These are phyloP conservation scores for Backusella macrospora DNA, from an alignment of 192 early-diverging fungal genomes.

Conservation along the genomic window DNA sequence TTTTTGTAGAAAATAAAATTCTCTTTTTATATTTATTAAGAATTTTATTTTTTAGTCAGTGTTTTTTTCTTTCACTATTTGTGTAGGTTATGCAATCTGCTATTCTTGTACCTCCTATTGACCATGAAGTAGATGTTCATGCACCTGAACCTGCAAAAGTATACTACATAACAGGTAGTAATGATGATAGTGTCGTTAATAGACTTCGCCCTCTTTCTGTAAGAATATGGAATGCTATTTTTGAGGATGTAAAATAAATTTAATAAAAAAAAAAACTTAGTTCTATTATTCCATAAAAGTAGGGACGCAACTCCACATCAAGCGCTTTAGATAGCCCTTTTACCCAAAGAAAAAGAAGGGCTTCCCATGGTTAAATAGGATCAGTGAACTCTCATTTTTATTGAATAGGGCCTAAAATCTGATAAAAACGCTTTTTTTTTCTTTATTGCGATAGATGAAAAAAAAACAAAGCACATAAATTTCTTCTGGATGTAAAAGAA, in stretches of 20 bases:
- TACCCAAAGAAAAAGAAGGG: conserved; percentile 22
- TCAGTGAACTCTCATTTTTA: not conserved
- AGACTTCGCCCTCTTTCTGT: conserved; percentile 24
- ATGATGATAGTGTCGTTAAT: conserved; percentile 13
- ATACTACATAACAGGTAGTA: conserved; percentile 35
- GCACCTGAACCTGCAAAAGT: conserved; percentile 34
- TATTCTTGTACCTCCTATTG: not conserved
- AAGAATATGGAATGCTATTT: not conserved
- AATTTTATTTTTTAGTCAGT: not conserved
- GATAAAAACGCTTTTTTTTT: not conserved
- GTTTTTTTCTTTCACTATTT: not conserved
- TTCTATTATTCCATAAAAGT: not conserved
- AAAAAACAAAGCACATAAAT: conserved; percentile 63
- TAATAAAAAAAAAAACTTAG: too few species aligned
- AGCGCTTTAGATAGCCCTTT: not conserved
- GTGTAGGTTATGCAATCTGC: not conserved
- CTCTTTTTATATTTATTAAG: not conserved
- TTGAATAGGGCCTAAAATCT: not conserved
- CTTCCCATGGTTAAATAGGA: conserved; percentile 25
- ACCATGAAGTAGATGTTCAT: conserved; percentile 29
- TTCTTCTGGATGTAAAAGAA: conserved; percentile 84
- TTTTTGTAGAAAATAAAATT: too few species aligned
- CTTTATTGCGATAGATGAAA: conserved; percentile 32
- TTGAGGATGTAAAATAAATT: too few species aligned
- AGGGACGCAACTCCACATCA: not conserved